Evolutionary conservation across 805 yeast species (phyloP).

Genomic region (Candida broadrunensis): DNA sequence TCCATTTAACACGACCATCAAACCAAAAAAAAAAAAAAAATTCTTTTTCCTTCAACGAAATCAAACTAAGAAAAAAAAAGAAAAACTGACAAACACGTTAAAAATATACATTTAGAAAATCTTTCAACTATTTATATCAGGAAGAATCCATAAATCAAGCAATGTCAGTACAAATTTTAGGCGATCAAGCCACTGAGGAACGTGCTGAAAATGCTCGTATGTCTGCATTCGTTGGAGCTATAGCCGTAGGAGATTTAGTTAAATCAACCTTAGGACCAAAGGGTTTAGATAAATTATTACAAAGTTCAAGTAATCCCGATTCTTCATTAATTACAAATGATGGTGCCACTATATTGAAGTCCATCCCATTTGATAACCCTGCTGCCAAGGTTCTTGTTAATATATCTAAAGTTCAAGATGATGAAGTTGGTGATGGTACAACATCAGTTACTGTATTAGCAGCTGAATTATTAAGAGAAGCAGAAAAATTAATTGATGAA

Average conservation of each 20-base stretch:
- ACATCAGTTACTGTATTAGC: constrained; percentile 90
- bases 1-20: no score
- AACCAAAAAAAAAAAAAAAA: no score
- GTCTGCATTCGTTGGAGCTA: constrained; percentile 97
- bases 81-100: no score
- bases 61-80: no score
- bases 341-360: constrained; percentile 94
- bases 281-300: constrained; percentile 96
- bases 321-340: constrained; percentile 87
- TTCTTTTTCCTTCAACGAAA: no score
- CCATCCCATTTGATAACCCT: constrained; percentile 94
- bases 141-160: no score
- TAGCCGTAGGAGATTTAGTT: constrained; percentile 97
- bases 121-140: no score
- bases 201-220: constrained; percentile 97
- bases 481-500: constrained; percentile 79
- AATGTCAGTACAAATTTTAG: constrained; percentile 88
- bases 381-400: constrained; percentile 96
- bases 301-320: constrained; percentile 73
- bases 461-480: constrained; percentile 90
- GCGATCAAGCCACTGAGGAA: constrained; percentile 96
- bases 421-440: constrained; percentile 98
- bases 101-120: no score
- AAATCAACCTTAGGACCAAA: constrained; percentile 95
- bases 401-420: constrained; percentile 93